Base-by-base conservation (phyloP, 2,329 filamentous ascomycete species). In the Paraphaeosphaeria minitans region DNA sequence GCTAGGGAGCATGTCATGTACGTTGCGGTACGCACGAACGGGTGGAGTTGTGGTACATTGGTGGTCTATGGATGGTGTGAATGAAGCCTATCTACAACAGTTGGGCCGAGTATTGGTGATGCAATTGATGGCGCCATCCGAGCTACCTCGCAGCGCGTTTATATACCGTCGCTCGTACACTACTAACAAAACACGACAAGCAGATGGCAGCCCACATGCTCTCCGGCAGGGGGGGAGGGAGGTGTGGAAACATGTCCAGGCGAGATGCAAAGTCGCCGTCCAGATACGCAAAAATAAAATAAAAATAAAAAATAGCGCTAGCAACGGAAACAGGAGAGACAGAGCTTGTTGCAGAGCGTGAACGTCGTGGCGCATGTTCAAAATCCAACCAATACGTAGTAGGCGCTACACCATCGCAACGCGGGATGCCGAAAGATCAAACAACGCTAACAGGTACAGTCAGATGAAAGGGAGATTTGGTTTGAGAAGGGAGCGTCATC, bases 341-440 rank as follows among this genome's bases (percentile, higher is more conserved):
- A 39, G 16, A 39, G 35, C 8, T 9, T 6, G 35, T 21, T 19
- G 42, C 27, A 49, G 37, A 48, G 39, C 56, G 46, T n/a, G n/a
- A n/a, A 55, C 49, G 52, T 59, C 57, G 53, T 59, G 27, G 49
- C 48, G 52, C 53, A 59, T 59, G 42, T 59, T 50, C 43, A 49
- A 55, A 39, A 27, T 8, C 22, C 37, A 4, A 16, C 24, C 24
- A 3, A 3, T 27, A 29, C 21, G 22, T 9, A 33, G 33, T 42
- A 39, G 37, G 31, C 19, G 49, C 21, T 48, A 55, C 19, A 55
- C 21, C 41, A 55, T 43, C 6, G 14, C 47, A 41, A 27, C 16
- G 37, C 37, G 6, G 33, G n/a, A 43, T 53, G 50, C 50, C n/a
- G 14, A 46, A 13, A 53, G 14, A 24, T 43, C 22, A 45, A 43